Percentiles rank a stretch among this genome's conserved stretches.
phyloP scores from a whole-genome alignment of 2,329 filamentous ascomycete species.

The Ophiostoma tasmaniense region DNA sequence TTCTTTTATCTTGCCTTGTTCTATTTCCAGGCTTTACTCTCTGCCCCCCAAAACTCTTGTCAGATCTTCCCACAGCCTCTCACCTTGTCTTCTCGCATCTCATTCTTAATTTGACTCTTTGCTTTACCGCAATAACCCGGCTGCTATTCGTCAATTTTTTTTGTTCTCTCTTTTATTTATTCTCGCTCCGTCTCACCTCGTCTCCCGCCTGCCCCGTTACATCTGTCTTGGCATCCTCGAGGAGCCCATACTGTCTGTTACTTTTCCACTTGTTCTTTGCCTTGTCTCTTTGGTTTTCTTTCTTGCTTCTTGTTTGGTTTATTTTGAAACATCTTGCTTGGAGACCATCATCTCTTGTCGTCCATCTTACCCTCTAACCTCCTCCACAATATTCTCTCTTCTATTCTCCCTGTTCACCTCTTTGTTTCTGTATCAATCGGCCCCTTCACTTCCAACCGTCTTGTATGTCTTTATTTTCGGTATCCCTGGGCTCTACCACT shows the following conservation, averaged over 20 bases:
- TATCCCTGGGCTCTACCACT: neutral
- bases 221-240: neutral
- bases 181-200: neutral
- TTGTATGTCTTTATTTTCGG: neutral
- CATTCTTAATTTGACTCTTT: neutral
- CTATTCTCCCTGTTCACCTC: neutral
- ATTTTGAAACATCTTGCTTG: neutral
- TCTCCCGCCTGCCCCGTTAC: neutral
- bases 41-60: too few species aligned
- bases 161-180: neutral
- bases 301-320: neutral
- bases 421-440: neutral
- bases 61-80: neutral
- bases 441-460: neutral
- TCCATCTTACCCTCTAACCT: neutral
- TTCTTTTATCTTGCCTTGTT: neutral
- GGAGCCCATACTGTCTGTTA: neutral
- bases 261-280: neutral
- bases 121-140: neutral
- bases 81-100: neutral
- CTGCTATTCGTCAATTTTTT: neutral
- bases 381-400: neutral
- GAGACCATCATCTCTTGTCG: neutral
- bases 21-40: neutral
- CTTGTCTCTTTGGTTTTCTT: neutral